These are phyloP conservation scores for Berkeleyomyces rouxiae DNA, from an alignment of 2,329 filamentous ascomycete genomes.

Conservation along the genomic window DNA sequence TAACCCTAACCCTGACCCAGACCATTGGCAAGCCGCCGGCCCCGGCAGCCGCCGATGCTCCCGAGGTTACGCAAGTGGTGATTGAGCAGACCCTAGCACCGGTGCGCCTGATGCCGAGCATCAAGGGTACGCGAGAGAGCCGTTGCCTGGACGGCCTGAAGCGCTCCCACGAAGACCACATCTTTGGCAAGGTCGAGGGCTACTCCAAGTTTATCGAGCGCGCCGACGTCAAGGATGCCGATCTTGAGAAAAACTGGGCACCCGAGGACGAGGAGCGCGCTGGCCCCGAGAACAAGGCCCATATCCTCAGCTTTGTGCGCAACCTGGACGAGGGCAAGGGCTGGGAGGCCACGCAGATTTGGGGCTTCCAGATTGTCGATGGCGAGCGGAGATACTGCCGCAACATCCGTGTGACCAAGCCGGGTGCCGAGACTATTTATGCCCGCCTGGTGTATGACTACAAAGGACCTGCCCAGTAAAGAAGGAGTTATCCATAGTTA, in stretches of 20 bases:
- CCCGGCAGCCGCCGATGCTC: conserved; percentile 23
- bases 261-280: conserved; percentile 34
- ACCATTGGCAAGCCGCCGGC: conserved; percentile 26
- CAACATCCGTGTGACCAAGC: conserved; percentile 36
- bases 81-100: conserved; percentile 57
- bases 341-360: conserved; percentile 41
- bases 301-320: conserved; percentile 47
- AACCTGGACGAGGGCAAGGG: conserved; percentile 28
- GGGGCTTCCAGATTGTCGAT: conserved; percentile 41
- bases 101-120: conserved; percentile 24
- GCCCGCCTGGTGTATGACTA: conserved; percentile 43
- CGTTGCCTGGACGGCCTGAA: conserved; percentile 34
- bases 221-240: conserved; percentile 37
- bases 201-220: conserved; percentile 33
- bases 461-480: conserved; percentile 14
- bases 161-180: conserved; percentile 56
- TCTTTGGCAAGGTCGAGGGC: conserved; percentile 59
- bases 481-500: background rate
- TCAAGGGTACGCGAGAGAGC: conserved; percentile 45
- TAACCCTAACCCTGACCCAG: conserved; percentile 48
- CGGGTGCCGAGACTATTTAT: conserved; percentile 27
- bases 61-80: conserved; percentile 44
- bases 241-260: conserved; percentile 41
- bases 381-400: conserved; percentile 36
- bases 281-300: conserved; percentile 40